These are phyloP conservation scores for Aureobasidium melanogenum DNA, from an alignment of 2,329 filamentous ascomycete species.

Conservation along the genomic window DNA sequence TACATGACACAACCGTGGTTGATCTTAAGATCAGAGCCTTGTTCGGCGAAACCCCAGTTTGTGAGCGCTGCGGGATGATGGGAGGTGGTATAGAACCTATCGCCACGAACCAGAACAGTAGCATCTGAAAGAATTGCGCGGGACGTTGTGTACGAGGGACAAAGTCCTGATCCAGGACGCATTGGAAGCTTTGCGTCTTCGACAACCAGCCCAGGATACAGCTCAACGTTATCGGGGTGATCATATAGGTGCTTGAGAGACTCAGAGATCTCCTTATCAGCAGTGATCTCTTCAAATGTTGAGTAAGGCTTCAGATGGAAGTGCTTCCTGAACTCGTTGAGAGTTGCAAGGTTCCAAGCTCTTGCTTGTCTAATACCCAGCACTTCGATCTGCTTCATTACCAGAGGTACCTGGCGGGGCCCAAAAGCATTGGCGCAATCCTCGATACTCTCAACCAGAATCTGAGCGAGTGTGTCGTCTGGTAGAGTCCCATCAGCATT, in stretches of 20 bases:
- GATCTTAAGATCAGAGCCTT: conserved; percentile 34
- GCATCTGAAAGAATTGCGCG: conserved; percentile 53
- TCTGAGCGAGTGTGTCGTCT: conserved; percentile 48
- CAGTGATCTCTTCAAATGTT: conserved; percentile 51
- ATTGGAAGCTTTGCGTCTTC: conserved; percentile 47
- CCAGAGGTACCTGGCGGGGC: conserved; percentile 48
- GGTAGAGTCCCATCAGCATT: conserved; percentile 43
- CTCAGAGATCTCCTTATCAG: conserved; percentile 46
- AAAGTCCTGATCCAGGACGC: conserved; percentile 44
- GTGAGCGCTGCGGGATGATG: conserved; percentile 29
- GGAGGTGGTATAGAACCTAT: conserved; percentile 48
- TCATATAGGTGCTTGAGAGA: conserved; percentile 52
- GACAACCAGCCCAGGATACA: conserved; percentile 60
- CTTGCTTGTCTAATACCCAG: conserved; percentile 54
- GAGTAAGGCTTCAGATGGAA: conserved; percentile 50
- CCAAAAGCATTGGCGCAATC: conserved; percentile 53
- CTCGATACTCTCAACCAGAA: conserved; percentile 51
- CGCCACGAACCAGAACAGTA: conserved; percentile 49
- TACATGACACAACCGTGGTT: conserved; percentile 44
- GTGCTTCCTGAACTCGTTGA: conserved; percentile 58
- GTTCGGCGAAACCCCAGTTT: conserved; percentile 40
- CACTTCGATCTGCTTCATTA: conserved; percentile 53
- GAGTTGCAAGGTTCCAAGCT: conserved; percentile 51
- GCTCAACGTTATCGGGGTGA: conserved; percentile 57
- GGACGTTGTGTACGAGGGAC: conserved; percentile 45